Evolutionary conservation across 1,139 yeast species (phyloP), one percentile per base, ranked within the genome.

Genomic region (Pichiaceae sp.): DNA sequence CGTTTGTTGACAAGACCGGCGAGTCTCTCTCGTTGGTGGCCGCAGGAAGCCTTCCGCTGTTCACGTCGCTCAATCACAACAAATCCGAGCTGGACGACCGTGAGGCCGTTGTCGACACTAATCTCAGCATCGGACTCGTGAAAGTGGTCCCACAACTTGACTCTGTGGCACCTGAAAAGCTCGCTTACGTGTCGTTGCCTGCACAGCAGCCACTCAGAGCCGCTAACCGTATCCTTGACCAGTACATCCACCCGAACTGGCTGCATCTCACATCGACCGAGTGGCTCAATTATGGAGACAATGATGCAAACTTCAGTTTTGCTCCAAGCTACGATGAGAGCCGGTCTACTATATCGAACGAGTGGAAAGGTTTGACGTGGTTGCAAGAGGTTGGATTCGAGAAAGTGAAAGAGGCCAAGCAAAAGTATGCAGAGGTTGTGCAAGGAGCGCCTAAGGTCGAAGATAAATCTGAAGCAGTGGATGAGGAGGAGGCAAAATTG

Each of bases 221-320:
- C 2, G 56, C 69, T 21, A 71, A 84, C 1, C 84, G 80, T 45
- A 71, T 86, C 40, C 64, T 86, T 58, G 70, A 73, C 36, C 75
- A 73, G 40, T 83, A 84, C 53, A 69, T 81, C 48, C 95, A 87
- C 56, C 96, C 96, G 12, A 83, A 82, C 43, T 83, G 94, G 84
- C 80, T 80, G 47, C 78, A 86, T 7, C 64, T 89, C 35, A 85
- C 93, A 6, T 71, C 84, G 5, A 80, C 95, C 1, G 75, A 76
- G 36, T 91, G 96, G 96, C 62, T 89, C 37, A 71, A 72, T 36
- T 78, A 79, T 45, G 68, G 66, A 24, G 56, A 60, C n/a, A 40
- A 38, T 5, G 70, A 70, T 8, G 17, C 41, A 4, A 74, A 70
- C 42, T 69, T 71, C 39, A 73, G 86, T 11, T 89, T 86, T 70